Conservation (phyloP, 2,329 filamentous ascomycete species). For the Didymella keratinophila region DNA sequence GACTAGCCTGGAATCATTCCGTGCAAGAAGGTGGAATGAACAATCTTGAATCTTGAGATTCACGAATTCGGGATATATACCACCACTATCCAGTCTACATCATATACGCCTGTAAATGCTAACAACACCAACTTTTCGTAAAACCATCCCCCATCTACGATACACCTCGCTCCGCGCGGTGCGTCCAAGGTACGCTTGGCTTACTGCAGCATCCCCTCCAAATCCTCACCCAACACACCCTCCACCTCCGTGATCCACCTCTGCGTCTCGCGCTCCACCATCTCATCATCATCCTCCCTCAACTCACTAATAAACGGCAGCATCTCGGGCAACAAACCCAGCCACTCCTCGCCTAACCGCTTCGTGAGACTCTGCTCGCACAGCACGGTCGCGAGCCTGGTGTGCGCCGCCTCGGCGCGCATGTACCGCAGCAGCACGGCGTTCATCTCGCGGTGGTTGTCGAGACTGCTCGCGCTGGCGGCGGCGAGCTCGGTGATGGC, state of each 20-base stretch:
- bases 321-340: conserved; percentile 91
- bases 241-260: conserved; percentile 93
- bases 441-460: conserved; percentile 93
- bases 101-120: background rate
- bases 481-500: conserved; percentile 83
- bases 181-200: background rate
- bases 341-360: conserved; percentile 89
- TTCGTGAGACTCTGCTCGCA: conserved; percentile 82
- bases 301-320: conserved; percentile 94
- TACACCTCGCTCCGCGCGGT: no score
- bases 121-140: background rate
- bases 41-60: no score
- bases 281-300: conserved; percentile 95
- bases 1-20: no score
- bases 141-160: no score
- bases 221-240: conserved; percentile 83
- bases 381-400: conserved; percentile 82
- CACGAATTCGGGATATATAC: no score
- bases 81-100: background rate
- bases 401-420: conserved; percentile 72
- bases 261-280: conserved; percentile 87
- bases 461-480: conserved; percentile 77
- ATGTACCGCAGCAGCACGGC: conserved; percentile 77
- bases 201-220: conserved; percentile 89
- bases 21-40: no score